phyloP scores from a whole-genome alignment of 1,139 yeast species.

The Wickerhamiella infanticola region DNA sequence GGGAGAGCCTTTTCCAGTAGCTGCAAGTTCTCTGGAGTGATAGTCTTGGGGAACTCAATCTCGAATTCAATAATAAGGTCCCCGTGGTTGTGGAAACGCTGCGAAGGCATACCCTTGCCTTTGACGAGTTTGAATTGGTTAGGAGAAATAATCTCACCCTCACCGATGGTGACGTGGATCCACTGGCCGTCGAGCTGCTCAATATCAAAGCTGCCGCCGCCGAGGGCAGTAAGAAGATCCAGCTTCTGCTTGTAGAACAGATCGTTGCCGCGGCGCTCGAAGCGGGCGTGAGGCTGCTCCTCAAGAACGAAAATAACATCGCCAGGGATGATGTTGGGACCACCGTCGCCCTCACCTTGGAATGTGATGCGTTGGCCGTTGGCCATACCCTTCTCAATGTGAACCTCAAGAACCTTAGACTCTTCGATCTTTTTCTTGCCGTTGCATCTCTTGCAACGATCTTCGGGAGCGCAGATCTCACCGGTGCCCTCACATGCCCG shows the following conservation, averaged over 20 bases:
- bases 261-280: conserved; percentile 83
- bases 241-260: conserved; percentile 73
- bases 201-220: conserved; percentile 85
- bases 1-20: conserved; percentile 31
- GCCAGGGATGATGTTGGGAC: conserved; percentile 90
- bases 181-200: conserved; percentile 71
- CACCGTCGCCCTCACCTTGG: conserved; percentile 96
- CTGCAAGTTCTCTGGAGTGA: conserved; percentile 26
- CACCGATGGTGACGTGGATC: conserved; percentile 63
- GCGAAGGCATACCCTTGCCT: conserved; percentile 90
- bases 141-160: conserved; percentile 91
- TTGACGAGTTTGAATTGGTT: conserved; percentile 69
- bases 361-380: conserved; percentile 86
- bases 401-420: conserved; percentile 87
- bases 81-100: conserved; percentile 33
- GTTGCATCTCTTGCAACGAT: conserved; percentile 71
- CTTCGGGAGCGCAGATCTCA: conserved; percentile 73
- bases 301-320: conserved; percentile 86
- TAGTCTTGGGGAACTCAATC: conserved; percentile 34
- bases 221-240: conserved; percentile 84
- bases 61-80: conserved; percentile 37
- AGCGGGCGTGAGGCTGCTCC: conserved; percentile 69
- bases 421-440: conserved; percentile 84
- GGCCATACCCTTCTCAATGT: conserved; percentile 94
- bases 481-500: conserved; percentile 89